Conservation (phyloP, 495 filamentous ascomycete genomes). For the Aspergillus olivimuriae region DNA sequence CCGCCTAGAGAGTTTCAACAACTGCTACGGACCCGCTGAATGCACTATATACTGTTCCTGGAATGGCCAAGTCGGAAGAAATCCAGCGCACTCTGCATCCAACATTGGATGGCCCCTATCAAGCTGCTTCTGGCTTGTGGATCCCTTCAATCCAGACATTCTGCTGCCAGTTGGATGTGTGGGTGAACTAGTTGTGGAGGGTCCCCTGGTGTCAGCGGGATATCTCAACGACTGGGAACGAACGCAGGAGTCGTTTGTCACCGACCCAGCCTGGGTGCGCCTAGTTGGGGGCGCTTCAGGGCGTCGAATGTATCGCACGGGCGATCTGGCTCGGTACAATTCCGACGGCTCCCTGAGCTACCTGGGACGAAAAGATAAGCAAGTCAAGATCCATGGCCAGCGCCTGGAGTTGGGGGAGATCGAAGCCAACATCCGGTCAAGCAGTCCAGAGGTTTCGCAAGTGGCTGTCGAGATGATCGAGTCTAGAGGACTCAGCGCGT, state of each 20-base stretch:
- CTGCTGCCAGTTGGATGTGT: not conserved
- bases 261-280: slow-evolving; percentile 23
- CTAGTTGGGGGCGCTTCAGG: slow-evolving; percentile 15
- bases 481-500: too few relatives aligned
- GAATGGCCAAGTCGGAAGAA: too few relatives aligned
- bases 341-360: slow-evolving; percentile 32
- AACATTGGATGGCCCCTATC: too few relatives aligned
- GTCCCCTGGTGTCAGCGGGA: not conserved
- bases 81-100: too few relatives aligned
- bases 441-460: not conserved
- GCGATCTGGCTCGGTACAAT: slow-evolving; percentile 39
- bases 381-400: slow-evolving; percentile 48
- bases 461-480: slow-evolving; percentile 4
- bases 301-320: slow-evolving; percentile 23
- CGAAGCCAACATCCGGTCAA: slow-evolving; percentile 3
- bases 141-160: not conserved
- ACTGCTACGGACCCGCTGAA: too few relatives aligned
- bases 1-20: too few relatives aligned
- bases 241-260: slow-evolving; percentile 25
- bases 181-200: not conserved
- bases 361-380: slow-evolving; percentile 42
- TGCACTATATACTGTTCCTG: too few relatives aligned
- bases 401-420: slow-evolving; percentile 45
- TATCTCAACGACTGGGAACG: slow-evolving; percentile 15
- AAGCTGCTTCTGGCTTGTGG: not conserved